Evolutionary conservation across 1,284 basidiomycete species (phyloP), one percentile per base, ranked within the genome.

Genomic region (Xanthoconium separans): DNA sequence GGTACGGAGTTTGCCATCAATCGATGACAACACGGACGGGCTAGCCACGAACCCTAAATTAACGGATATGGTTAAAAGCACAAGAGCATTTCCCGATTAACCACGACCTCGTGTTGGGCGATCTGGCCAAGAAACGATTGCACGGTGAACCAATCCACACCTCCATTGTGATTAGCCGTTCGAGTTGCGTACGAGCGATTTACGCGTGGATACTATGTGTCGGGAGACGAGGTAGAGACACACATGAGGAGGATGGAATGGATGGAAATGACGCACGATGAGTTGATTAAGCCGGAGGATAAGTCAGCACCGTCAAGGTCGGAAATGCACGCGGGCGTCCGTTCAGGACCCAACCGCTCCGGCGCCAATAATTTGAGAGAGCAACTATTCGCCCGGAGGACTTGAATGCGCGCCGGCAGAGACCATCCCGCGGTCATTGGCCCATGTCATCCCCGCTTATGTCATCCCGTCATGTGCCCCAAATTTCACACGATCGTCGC

Each of bases 21-120:
- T 46, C 44, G 50, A 62, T 59, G 60, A 63, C 57, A 56, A 37
- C 54, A 48, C 49, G 34, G 42, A n/a, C 47, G 40, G 56, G 11
- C 55, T 41, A 30, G 56, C 34, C 41, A 51, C 55, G 55, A 69
- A 70, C 68, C 65, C 65, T 69, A 67, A 70, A 64, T 56, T 55
- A 65, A 64, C 66, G 68, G 69, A 70, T 66, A 47, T 68, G 56
- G 58, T 51, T 34, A 66, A 69, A 56, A 54, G 54, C 44, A 55
- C 64, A 30, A 50, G 39, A 39, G 39, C n/a, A 62, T 50, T 68
- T 60, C 64, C 64, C 52, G 55, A 68, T 66, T 66, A 48, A 64
- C 27, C 52, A 29, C 42, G 34, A 51, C 61, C 59, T 56, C 65
- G 61, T 59, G 65, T 51, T 29, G 51, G 54, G 49, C 60, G 54